phyloP scores from a whole-genome alignment of 805 yeast genomes.

The Candida cerambycidarum region DNA sequence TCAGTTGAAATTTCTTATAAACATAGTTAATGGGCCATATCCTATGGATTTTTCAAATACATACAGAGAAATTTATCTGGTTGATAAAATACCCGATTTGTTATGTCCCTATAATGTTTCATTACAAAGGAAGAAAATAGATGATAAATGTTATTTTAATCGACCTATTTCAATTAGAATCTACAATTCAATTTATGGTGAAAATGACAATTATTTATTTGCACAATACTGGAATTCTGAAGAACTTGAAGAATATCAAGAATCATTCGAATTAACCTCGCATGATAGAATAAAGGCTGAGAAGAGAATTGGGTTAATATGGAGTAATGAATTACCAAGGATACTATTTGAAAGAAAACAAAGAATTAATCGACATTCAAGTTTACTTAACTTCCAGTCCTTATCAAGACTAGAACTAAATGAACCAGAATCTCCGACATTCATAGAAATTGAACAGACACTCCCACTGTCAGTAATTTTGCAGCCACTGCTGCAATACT shows the following conservation, averaged over 20 bases:
- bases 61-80: conserved; percentile 1
- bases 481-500: conserved; percentile 8
- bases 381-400: conserved; percentile 5
- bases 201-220: neutral
- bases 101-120: conserved; percentile 21
- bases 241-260: neutral
- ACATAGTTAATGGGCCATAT: conserved; percentile 28
- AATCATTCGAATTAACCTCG: conserved; percentile 7
- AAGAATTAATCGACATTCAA: conserved; percentile 4
- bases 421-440: neutral
- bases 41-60: conserved; percentile 17
- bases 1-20: conserved; percentile 19
- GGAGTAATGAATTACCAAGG: conserved; percentile 13
- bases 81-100: conserved; percentile 17
- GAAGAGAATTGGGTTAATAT: conserved; percentile 11
- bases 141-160: conserved; percentile 12
- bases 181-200: conserved; percentile 5
- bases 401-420: too few species aligned
- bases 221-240: conserved; percentile 8
- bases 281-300: conserved; percentile 12
- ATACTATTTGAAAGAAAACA: conserved; percentile 6
- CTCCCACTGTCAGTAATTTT: too few species aligned
- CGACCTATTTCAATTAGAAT: conserved; percentile 9
- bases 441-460: too few species aligned
- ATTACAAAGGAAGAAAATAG: conserved; percentile 2